Conservation (phyloP, 208 protist species). For the Leishmania amazonensis region DNA sequence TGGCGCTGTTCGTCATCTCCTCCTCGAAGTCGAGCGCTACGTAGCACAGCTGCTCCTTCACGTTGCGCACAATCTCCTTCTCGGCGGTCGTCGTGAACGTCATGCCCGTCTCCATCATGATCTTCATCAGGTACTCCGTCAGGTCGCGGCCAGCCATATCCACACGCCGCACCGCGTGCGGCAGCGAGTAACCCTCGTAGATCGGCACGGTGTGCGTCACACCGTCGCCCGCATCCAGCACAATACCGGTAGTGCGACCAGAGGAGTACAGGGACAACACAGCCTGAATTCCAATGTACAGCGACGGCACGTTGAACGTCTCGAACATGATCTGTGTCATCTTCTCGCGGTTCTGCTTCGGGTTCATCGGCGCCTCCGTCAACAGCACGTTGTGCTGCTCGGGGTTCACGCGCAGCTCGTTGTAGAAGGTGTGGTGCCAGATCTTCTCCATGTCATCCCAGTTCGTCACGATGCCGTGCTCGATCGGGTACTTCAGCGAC, state of each 20-base stretch:
- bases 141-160: constrained; percentile 95
- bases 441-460: constrained; percentile 99
- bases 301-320: constrained; percentile 86
- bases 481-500: constrained; percentile 94
- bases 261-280: constrained; percentile 96
- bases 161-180: constrained; percentile 85
- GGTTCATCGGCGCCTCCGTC: constrained; percentile 93
- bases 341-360: constrained; percentile 94
- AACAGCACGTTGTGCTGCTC: constrained; percentile 97
- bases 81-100: constrained; percentile 97
- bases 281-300: constrained; percentile 96
- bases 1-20: constrained; percentile 93
- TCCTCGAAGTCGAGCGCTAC: constrained; percentile 96
- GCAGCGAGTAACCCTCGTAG: constrained; percentile 93
- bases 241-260: constrained; percentile 92
- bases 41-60: constrained; percentile 96
- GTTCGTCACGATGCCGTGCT: constrained; percentile 97
- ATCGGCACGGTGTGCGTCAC: constrained; percentile 94
- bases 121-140: constrained; percentile 95
- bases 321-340: constrained; percentile 97
- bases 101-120: constrained; percentile 95
- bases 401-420: constrained; percentile 97
- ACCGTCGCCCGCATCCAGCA: constrained; percentile 94
- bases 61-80: constrained; percentile 96
- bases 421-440: constrained; percentile 99